A percentile compares a stretch with the other conserved stretches of the same genome.
phyloP scores from a whole-genome alignment of 768 basidiomycete genomes.

The Boletus insuetus region DNA sequence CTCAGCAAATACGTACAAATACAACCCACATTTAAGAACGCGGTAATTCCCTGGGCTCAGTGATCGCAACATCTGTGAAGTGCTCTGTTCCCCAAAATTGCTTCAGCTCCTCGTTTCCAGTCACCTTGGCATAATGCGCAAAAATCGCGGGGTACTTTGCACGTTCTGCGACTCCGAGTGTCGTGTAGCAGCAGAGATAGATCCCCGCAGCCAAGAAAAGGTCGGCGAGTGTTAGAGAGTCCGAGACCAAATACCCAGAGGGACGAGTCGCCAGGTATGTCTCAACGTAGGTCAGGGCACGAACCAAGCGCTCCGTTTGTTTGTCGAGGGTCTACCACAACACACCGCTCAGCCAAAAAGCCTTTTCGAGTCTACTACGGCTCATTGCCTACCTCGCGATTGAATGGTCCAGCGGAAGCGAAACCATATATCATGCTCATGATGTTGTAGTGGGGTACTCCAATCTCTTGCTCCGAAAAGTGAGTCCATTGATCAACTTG shows the following conservation, averaged over 20 bases:
- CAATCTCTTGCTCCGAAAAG: constrained; percentile 18
- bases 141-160: constrained; percentile 11
- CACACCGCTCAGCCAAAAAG: too few relatives aligned
- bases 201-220: constrained; percentile 6
- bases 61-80: constrained; percentile 4
- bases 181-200: background rate
- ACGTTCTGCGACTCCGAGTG: constrained; percentile 14
- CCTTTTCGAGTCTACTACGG: too few relatives aligned
- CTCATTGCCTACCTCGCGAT: constrained; percentile 6
- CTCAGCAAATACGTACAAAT: too few relatives aligned
- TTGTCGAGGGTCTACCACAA: background rate
- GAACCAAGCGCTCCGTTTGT: background rate
- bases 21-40: background rate
- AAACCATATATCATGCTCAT: background rate
- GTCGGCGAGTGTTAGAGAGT: constrained; percentile 17
- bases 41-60: constrained; percentile 1
- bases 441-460: background rate
- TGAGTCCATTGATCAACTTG: constrained; percentile 22
- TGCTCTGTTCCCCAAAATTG: constrained; percentile 4
- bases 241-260: constrained; percentile 13
- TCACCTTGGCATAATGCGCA: constrained; percentile 16
- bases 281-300: constrained; percentile 12
- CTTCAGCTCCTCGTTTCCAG: constrained; percentile 10
- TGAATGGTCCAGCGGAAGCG: background rate
- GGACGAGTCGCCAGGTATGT: constrained; percentile 3